Conservation (phyloP, 129 eudicot species). For the Lactuca saligna region DNA sequence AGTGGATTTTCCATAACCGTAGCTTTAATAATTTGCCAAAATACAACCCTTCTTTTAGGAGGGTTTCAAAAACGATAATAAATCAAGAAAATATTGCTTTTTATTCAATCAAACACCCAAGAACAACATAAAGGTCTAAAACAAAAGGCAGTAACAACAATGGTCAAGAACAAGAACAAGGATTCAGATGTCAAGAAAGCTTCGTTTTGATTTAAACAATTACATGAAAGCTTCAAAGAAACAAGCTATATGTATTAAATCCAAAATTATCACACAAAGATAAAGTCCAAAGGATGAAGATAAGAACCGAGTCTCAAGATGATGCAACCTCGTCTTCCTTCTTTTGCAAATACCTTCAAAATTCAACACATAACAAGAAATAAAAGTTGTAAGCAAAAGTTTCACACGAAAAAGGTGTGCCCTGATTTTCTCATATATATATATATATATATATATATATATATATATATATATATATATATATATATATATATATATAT, state of each 20-base stretch:
- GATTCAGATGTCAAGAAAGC: slow-evolving; percentile 9
- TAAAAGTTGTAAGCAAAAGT: not conserved
- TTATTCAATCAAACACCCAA: slow-evolving; percentile 19
- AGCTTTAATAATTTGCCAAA: too few species aligned
- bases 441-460: not conserved
- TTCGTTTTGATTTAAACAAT: slow-evolving; percentile 20
- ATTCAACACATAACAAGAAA: not conserved
- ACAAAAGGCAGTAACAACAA: not conserved
- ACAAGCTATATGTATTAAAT: not conserved
- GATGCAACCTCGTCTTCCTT: slow-evolving; percentile 50
- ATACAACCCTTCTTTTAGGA: too few species aligned
- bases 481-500: too few species aligned
- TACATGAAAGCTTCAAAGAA: slow-evolving; percentile 15
- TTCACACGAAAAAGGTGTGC: not conserved
- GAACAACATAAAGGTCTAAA: not conserved
- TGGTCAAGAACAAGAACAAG: not conserved
- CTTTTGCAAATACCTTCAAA: slow-evolving; percentile 45
- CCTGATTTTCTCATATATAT: too few species aligned
- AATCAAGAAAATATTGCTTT: not conserved
- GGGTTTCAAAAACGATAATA: not conserved
- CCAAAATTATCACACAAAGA: slow-evolving; percentile 24
- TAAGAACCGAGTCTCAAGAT: slow-evolving; percentile 16
- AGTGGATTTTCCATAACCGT: not conserved
- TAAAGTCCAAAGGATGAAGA: not conserved
- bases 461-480: too few species aligned